phyloP scores from a whole-genome alignment of 352 stramenopile species.

The Nothophytophthora sp. region DNA sequence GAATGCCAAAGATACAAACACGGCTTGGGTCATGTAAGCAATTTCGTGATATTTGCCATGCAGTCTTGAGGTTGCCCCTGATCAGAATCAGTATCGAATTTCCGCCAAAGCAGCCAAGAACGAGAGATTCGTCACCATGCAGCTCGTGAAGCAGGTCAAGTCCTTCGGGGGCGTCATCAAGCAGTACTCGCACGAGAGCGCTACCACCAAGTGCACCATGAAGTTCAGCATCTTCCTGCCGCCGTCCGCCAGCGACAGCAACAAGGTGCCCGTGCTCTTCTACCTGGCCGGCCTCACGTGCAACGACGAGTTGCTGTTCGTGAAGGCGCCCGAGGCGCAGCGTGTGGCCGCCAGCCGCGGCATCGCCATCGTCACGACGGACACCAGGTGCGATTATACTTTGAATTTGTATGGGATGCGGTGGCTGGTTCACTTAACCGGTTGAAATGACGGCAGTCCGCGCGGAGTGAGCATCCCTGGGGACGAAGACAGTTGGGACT shows the following conservation, averaged over 20 bases:
- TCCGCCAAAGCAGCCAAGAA: background rate
- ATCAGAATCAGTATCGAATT: constrained; percentile 6
- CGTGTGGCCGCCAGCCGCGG: constrained; percentile 87
- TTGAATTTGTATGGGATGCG: background rate
- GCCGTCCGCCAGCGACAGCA: constrained; percentile 48
- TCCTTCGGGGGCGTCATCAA: constrained; percentile 82
- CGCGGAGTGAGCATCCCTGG: constrained; percentile 89
- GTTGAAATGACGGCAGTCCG: constrained; percentile 54
- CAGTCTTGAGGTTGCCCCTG: too few species aligned
- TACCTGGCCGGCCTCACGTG: constrained; percentile 98
- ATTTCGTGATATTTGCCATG: too few species aligned
- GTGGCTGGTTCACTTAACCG: too few species aligned
- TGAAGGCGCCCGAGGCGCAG: constrained; percentile 93
- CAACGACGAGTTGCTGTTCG: constrained; percentile 95
- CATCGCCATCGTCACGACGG: constrained; percentile 95
- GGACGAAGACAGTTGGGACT: constrained; percentile 96
- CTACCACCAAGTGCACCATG: constrained; percentile 86
- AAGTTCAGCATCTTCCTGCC: constrained; percentile 92
- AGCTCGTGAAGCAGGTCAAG: constrained; percentile 77
- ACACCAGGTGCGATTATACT: constrained; percentile 79
- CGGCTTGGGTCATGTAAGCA: too few species aligned
- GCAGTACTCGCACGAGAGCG: constrained; percentile 85
- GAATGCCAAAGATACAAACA: too few species aligned
- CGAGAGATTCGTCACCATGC: constrained; percentile 26
- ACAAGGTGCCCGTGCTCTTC: constrained; percentile 91